A percentile compares a stretch with the other conserved stretches of the same genome.
phyloP scores from a whole-genome alignment of 2,329 filamentous ascomycete species.

The Aureobasidium subglaciale region DNA sequence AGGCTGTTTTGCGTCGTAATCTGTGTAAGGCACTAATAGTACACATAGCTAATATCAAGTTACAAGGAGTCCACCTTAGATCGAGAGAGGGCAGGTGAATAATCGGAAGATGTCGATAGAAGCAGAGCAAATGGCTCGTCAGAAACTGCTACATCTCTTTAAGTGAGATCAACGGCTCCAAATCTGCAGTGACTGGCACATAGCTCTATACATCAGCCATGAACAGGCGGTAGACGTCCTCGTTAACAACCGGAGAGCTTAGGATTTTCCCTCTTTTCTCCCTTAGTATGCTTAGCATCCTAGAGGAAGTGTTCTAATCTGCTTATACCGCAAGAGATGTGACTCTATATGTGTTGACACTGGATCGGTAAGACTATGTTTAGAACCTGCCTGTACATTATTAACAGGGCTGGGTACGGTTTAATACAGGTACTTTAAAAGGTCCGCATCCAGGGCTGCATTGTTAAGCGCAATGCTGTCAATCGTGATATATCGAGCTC shows the following conservation, averaged over 20 bases:
- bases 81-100: conserved; percentile 29
- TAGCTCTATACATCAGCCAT: not conserved
- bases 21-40: conserved; percentile 31
- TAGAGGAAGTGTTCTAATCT: not conserved
- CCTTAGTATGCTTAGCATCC: not conserved
- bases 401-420: not conserved
- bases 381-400: too few relatives aligned
- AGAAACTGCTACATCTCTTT: conserved; percentile 24
- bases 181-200: not conserved
- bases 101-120: conserved; percentile 30
- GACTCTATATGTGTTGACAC: not conserved
- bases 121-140: conserved; percentile 27
- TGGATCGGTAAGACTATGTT: not conserved
- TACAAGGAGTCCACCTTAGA: conserved; percentile 23
- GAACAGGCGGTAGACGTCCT: not conserved
- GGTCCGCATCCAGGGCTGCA: not conserved
- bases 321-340: not conserved
- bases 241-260: not conserved
- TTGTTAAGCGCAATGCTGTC: not conserved
- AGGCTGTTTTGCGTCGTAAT: conserved; percentile 27
- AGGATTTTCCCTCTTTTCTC: not conserved
- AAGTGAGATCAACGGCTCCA: not conserved
- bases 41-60: conserved; percentile 30
- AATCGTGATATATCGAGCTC: not conserved
- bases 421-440: not conserved